phyloP scores from a whole-genome alignment of 441 rosid species.

The Pelargonium cotyledonis region DNA sequence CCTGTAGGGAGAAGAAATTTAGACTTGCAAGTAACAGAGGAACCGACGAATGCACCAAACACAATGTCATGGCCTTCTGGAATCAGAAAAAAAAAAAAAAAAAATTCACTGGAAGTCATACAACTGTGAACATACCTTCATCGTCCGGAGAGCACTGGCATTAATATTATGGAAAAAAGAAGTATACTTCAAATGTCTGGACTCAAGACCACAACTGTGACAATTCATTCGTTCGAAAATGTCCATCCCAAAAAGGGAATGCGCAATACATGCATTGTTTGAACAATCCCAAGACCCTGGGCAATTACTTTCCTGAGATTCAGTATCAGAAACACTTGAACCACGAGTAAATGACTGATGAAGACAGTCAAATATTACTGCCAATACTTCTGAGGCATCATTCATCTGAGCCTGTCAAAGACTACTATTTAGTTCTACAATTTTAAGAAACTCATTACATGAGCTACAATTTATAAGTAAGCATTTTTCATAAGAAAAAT shows the following conservation, averaged over 20 bases:
- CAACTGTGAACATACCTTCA: slow-evolving; percentile 46
- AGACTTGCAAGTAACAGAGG: too few species aligned
- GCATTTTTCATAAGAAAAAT: background rate
- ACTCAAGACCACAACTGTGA: slow-evolving; percentile 69
- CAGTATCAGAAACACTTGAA: slow-evolving; percentile 51
- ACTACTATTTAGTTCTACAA: slow-evolving; percentile 18
- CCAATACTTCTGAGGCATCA: slow-evolving; percentile 94
- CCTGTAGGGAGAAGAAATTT: slow-evolving; percentile 37
- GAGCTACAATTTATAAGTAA: too few species aligned
- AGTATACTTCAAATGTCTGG: slow-evolving; percentile 86
- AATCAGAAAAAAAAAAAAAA: slow-evolving; percentile 1
- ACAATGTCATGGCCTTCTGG: background rate
- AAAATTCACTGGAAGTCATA: background rate
- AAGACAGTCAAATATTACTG: slow-evolving; percentile 81
- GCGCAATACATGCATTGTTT: slow-evolving; percentile 62
- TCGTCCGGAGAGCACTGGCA: slow-evolving; percentile 83
- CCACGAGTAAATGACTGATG: slow-evolving; percentile 69
- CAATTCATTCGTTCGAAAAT: slow-evolving; percentile 76
- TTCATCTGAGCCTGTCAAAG: slow-evolving; percentile 89
- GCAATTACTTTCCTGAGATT: slow-evolving; percentile 53
- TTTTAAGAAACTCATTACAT: background rate
- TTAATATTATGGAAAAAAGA: slow-evolving; percentile 90
- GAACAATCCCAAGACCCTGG: slow-evolving; percentile 78
- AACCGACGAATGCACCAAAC: too few species aligned
- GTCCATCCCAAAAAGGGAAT: slow-evolving; percentile 89